Percentiles rank a stretch among this genome's conserved stretches.
phyloP scores from a whole-genome alignment of 2,329 filamentous ascomycete species.

The Coniella vitis region DNA sequence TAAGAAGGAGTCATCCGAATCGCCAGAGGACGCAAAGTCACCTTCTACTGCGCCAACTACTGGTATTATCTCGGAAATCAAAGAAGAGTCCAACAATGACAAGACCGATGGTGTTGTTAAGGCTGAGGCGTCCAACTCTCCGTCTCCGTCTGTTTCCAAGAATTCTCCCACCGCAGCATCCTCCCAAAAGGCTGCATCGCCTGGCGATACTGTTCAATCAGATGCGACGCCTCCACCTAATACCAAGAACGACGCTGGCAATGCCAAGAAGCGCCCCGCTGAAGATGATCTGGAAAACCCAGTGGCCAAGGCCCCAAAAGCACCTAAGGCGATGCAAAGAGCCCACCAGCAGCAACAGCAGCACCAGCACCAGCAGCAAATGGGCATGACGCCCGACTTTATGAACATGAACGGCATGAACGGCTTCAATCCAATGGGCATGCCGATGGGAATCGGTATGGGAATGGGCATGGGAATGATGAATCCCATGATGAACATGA shows the following conservation, averaged over 20 bases:
- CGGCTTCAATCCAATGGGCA: conserved; percentile 31
- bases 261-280: conserved; percentile 73
- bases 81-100: conserved; percentile 32
- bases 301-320: conserved; percentile 60
- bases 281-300: conserved; percentile 63
- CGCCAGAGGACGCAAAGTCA: conserved; percentile 31
- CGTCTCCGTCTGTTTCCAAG: conserved; percentile 23
- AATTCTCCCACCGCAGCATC: conserved; percentile 23
- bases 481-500: conserved; percentile 24
- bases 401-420: conserved; percentile 35
- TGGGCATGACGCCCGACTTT: conserved; percentile 21
- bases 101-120: conserved; percentile 24
- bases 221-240: conserved; percentile 11
- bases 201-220: conserved; percentile 23
- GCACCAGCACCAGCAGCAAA: conserved; percentile 26
- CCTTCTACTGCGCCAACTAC: conserved; percentile 17
- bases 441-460: conserved; percentile 25
- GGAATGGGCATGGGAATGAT: conserved; percentile 29
- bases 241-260: conserved; percentile 19
- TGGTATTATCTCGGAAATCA: conserved; percentile 15
- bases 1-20: conserved; percentile 42
- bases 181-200: conserved; percentile 23
- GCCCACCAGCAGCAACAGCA: conserved; percentile 40
- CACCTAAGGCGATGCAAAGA: conserved; percentile 57
- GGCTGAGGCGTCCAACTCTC: conserved; percentile 30